These are phyloP conservation scores for Cyathus striatus DNA, from an alignment of 768 basidiomycete species.

Conservation along the genomic window DNA sequence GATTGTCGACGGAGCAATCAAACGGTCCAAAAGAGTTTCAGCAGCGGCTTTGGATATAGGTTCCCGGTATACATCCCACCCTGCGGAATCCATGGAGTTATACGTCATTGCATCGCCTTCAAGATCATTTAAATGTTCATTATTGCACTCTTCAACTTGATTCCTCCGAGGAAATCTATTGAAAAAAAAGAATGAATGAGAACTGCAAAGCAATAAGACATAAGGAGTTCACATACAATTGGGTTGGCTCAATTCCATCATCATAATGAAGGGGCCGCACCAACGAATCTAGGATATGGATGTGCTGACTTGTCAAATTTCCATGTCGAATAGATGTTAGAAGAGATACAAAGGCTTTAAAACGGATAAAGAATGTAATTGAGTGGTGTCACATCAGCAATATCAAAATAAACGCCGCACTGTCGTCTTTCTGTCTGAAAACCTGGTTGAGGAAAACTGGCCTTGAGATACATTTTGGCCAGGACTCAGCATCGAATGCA, in stretches of 20 bases:
- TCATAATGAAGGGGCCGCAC: conserved; percentile 53
- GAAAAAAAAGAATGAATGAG: conserved; percentile 1
- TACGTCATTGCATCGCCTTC: conserved; percentile 26
- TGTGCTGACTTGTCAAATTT: conserved; percentile 44
- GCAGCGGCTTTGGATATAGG: conserved; percentile 24
- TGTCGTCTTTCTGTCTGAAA: conserved; percentile 65
- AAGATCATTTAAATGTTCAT: conserved; percentile 49
- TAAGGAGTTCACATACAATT: conserved; percentile 48
- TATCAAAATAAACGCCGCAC: conserved; percentile 19
- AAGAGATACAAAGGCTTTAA: conserved; percentile 73
- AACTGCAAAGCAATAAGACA: background rate
- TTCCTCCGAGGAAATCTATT: conserved; percentile 71
- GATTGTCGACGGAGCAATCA: conserved; percentile 44
- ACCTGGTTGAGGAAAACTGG: conserved; percentile 52
- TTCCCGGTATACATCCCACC: conserved; percentile 29
- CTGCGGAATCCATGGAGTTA: conserved; percentile 38
- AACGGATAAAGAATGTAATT: background rate
- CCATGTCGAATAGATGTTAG: conserved; percentile 87
- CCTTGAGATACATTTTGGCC: conserved; percentile 48
- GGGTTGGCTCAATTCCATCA: conserved; percentile 77
- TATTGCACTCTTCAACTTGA: conserved; percentile 76
- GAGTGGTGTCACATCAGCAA: no score
- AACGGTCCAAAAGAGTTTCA: conserved; percentile 33
- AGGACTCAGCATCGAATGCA: conserved; percentile 62
- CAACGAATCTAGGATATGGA: conserved; percentile 48